These are phyloP conservation scores for Leccinum barrowsii DNA, from an alignment of 768 basidiomycete genomes.

Conservation along the genomic window DNA sequence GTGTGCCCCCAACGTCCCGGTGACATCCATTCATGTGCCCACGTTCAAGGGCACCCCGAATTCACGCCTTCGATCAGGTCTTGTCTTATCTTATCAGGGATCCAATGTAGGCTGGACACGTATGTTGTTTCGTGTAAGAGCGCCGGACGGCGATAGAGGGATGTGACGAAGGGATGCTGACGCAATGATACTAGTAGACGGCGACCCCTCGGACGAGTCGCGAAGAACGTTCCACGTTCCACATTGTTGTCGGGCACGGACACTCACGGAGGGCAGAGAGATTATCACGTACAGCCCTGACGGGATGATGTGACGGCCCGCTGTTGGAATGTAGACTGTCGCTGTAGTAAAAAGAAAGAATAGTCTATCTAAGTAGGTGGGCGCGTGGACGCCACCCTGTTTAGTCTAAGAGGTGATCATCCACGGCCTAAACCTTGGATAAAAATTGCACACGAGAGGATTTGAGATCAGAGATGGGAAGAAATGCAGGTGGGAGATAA, in stretches of 20 bases:
- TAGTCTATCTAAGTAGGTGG: neutral
- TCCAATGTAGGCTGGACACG: conserved; percentile 24
- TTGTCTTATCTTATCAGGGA: conserved; percentile 31
- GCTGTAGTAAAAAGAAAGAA: neutral
- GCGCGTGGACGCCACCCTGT: neutral
- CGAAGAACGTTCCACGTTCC: conserved; percentile 20
- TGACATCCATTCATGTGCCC: too few relatives aligned
- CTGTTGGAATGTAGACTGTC: neutral
- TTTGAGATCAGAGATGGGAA: conserved; percentile 13
- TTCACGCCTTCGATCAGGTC: too few relatives aligned
- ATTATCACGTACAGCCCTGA: conserved; percentile 23
- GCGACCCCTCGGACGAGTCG: conserved; percentile 13
- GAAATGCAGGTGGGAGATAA: conserved; percentile 25
- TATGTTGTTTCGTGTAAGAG: conserved; percentile 15
- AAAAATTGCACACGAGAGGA: neutral
- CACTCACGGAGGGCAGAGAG: conserved; percentile 7
- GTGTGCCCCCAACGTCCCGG: too few relatives aligned
- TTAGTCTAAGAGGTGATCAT: neutral
- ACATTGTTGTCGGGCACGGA: conserved; percentile 5
- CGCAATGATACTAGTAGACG: conserved; percentile 4
- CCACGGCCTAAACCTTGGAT: conserved; percentile 13
- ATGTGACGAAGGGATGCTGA: conserved; percentile 1
- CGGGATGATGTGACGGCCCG: conserved; percentile 9
- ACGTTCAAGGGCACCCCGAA: too few relatives aligned
- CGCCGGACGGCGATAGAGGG: conserved; percentile 19